A percentile compares a stretch with the other conserved stretches of the same genome.
These are phyloP conservation scores for Lophiotrema nucula DNA, from an alignment of 495 filamentous ascomycete genomes.

Conservation along the genomic window DNA sequence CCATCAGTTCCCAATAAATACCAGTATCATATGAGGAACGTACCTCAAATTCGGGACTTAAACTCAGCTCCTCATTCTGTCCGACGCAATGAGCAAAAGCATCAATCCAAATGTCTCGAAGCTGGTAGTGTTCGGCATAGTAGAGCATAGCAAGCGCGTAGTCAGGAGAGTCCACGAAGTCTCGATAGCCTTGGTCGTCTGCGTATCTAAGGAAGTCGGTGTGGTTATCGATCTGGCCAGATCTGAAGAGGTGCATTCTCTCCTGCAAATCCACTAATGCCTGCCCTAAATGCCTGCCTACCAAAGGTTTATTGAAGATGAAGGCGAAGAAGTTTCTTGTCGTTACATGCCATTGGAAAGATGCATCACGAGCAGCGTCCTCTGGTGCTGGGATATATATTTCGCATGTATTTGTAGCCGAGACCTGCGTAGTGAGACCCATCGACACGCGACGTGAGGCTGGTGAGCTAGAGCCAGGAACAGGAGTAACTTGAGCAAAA, in stretches of 20 bases:
- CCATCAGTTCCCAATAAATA: neutral
- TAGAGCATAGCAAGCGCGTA: conserved; percentile 60
- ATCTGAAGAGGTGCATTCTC: conserved; percentile 57
- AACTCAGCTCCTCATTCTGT: conserved; percentile 57
- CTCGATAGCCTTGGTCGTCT: conserved; percentile 59
- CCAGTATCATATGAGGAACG: conserved; percentile 13
- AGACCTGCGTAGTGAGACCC: conserved; percentile 12
- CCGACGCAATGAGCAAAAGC: conserved; percentile 67
- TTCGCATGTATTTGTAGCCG: conserved; percentile 44
- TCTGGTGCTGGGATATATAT: conserved; percentile 63
- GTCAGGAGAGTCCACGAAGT: conserved; percentile 57
- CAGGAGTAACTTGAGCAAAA: conserved; percentile 37
- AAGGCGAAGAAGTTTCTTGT: conserved; percentile 71
- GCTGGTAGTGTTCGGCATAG: conserved; percentile 59
- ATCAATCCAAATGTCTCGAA: conserved; percentile 58
- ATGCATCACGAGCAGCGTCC: conserved; percentile 47
- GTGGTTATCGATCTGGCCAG: conserved; percentile 47
- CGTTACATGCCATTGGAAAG: conserved; percentile 57
- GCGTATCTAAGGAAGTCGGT: conserved; percentile 56
- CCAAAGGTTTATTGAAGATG: conserved; percentile 58
- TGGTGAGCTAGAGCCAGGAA: conserved; percentile 5
- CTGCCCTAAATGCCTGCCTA: conserved; percentile 56
- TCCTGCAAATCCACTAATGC: conserved; percentile 57
- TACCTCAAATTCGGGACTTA: conserved; percentile 57
- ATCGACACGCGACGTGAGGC: conserved; percentile 17